A percentile compares a stretch with the other conserved stretches of the same genome.
These are phyloP conservation scores for Coemansia guatemalensis DNA, from an alignment of 192 early-diverging fungal genomes.

Conservation along the genomic window DNA sequence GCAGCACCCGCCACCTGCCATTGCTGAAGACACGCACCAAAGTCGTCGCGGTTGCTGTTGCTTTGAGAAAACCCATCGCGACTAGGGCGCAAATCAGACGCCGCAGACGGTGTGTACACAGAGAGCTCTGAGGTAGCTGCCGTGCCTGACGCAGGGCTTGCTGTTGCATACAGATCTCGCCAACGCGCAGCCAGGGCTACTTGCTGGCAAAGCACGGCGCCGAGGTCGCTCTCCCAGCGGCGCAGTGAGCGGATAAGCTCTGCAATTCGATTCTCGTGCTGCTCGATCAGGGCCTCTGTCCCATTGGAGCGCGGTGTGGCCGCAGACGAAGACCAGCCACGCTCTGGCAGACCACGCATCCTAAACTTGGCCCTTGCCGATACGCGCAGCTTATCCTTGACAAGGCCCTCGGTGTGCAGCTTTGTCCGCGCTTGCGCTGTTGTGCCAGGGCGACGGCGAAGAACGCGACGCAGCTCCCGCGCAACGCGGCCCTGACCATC, in stretches of 20 bases:
- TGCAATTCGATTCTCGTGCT: conserved; percentile 41
- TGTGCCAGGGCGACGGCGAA: conserved; percentile 41
- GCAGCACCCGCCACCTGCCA: conserved; percentile 3
- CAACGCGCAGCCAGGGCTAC: conserved; percentile 38
- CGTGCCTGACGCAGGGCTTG: neutral
- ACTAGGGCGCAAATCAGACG: neutral
- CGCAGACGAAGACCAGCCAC: neutral
- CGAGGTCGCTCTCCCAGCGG: conserved; percentile 40
- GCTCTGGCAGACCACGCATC: conserved; percentile 3
- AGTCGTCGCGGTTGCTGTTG: neutral
- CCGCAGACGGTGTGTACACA: conserved; percentile 1
- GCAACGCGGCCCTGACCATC: conserved; percentile 44
- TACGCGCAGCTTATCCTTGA: conserved; percentile 18
- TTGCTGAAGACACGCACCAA: conserved; percentile 2
- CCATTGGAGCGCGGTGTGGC: conserved; percentile 20
- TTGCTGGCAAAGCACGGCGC: conserved; percentile 39
- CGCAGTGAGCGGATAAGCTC: conserved; percentile 36
- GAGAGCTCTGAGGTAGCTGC: neutral
- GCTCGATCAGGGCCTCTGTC: conserved; percentile 42
- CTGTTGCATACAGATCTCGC: conserved; percentile 31
- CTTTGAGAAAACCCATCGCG: neutral
- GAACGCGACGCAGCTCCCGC: conserved; percentile 46
- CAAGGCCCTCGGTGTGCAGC: conserved; percentile 21
- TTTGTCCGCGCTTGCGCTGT: conserved; percentile 22
- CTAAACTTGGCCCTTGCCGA: conserved; percentile 21